Conservation (phyloP, 768 basidiomycete genomes). For the Lactarius tabidus region DNA sequence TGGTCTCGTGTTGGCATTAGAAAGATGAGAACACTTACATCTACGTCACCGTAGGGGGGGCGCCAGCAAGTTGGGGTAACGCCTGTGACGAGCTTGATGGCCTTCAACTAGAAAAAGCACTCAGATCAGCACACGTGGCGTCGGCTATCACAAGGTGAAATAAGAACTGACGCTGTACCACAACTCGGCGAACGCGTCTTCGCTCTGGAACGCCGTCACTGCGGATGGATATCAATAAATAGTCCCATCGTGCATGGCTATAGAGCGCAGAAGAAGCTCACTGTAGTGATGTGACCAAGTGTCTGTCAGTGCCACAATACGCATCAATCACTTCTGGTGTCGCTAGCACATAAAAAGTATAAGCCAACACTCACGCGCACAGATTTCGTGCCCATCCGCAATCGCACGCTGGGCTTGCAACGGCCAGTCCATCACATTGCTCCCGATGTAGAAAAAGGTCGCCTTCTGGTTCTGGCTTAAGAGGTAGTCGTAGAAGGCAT, state of each 20-base stretch:
- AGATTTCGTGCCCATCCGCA: conserved; percentile 54
- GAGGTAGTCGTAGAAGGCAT: conserved; percentile 56
- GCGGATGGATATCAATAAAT: neutral
- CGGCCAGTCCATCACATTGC: conserved; percentile 54
- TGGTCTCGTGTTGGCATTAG: neutral
- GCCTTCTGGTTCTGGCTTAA: conserved; percentile 53
- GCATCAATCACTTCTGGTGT: neutral
- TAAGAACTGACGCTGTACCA: conserved; percentile 54
- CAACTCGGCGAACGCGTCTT: conserved; percentile 71
- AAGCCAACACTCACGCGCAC: conserved; percentile 44
- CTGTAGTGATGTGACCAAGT: conserved; percentile 54
- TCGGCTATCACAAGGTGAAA: neutral
- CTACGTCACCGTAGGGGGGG: conserved; percentile 65
- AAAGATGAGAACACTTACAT: conserved; percentile 30
- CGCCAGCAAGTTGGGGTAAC: conserved; percentile 59
- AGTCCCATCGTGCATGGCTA: neutral
- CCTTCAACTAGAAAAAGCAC: conserved; percentile 38
- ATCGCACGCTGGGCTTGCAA: conserved; percentile 51
- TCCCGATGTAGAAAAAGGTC: conserved; percentile 61
- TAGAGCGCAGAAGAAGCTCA: neutral
- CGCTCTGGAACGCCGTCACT: conserved; percentile 60
- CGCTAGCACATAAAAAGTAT: neutral
- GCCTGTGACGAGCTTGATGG: conserved; percentile 51
- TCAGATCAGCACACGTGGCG: neutral
- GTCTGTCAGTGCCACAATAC: conserved; percentile 28